Percentiles rank a stretch among this genome's conserved stretches.
These are phyloP conservation scores for Thelonectria discophora DNA, from an alignment of 2,329 filamentous ascomycete genomes.

Conservation along the genomic window DNA sequence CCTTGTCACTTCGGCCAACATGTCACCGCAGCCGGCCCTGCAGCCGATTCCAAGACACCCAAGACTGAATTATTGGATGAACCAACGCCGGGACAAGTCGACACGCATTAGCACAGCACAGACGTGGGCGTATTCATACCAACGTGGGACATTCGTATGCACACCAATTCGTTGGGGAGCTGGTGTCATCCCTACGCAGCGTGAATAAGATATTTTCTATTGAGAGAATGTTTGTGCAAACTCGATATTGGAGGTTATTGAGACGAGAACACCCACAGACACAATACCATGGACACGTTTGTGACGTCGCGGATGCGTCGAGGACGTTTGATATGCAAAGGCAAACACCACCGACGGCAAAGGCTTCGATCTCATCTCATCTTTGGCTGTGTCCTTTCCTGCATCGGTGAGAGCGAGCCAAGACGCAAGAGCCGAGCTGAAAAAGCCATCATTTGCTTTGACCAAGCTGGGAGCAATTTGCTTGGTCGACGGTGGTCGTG, in stretches of 20 bases:
- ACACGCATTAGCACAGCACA: conserved; percentile 14
- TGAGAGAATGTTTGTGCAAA: not conserved
- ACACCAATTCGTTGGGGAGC: not conserved
- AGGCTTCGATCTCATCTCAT: conserved; percentile 11
- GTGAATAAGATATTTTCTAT: not conserved
- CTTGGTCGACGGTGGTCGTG: conserved; percentile 14
- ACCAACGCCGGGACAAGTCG: not conserved
- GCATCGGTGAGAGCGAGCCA: conserved; percentile 5
- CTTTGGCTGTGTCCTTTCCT: not conserved
- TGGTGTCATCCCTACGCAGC: not conserved
- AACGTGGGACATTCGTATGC: not conserved
- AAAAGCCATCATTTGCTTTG: conserved; percentile 29
- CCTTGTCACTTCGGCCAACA: not conserved
- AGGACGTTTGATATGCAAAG: conserved; percentile 1
- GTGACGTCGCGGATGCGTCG: conserved; percentile 1
- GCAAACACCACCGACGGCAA: conserved; percentile 19
- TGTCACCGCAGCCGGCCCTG: not conserved
- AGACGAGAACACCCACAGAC: not conserved
- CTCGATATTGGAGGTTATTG: not conserved
- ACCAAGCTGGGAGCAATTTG: conserved; percentile 21
- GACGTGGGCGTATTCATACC: not conserved
- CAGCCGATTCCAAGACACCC: not conserved
- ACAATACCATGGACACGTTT: not conserved
- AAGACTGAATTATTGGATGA: conserved; percentile 5
- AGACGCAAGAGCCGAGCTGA: conserved; percentile 17